Base-by-base conservation (phyloP, 2,329 filamentous ascomycete species). In the Ascochyta rabiei region DNA sequence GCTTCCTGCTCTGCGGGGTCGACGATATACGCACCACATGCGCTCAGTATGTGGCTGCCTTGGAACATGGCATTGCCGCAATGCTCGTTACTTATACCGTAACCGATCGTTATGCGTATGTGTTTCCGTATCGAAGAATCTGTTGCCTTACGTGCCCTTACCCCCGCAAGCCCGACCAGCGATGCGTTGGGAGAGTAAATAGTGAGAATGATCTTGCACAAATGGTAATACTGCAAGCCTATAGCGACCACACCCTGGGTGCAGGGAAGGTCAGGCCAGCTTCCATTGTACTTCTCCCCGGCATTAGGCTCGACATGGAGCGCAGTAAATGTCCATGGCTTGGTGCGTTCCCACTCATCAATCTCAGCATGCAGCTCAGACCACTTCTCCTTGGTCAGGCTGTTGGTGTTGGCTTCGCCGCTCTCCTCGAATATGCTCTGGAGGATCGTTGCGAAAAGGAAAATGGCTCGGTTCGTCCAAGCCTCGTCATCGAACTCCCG, bases 401-500 rank as follows among this genome's bases (percentile, higher is more conserved):
- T 50, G 42, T 55, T 55, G 13, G 56, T 48, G 19, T 57, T 68
- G 8, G 58, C 52, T 19, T 55, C 50, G 15, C 57, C 57, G 15
- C 38, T 60, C 6, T 67, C 59, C 37, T 67, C 63, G 30, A 71
- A 71, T 9, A 67, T 67, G 34, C 62, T 53, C 42, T 70, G 63
- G 0, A 73, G 57, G 6, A 73, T 60, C 0, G 58, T 60, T 16
- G 68, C 69, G 35, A 73, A 72, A 28, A 65, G 61, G 43, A 69
- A 72, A 21, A 72, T 70, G 30, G 65, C 67, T 10, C 68, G 60
- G n/a, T 73, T 73, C 21, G 68, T 59, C 69, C 69, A 73, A 0
- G 64, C 48, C 43, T 71, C 67, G 40, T 69, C 66, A 41, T 70
- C 68, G 23, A 58, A 69, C 4, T 69, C 66, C n/a, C 62, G 62